Conservation (phyloP, 805 yeast genomes). For the Candida saitoana region DNA sequence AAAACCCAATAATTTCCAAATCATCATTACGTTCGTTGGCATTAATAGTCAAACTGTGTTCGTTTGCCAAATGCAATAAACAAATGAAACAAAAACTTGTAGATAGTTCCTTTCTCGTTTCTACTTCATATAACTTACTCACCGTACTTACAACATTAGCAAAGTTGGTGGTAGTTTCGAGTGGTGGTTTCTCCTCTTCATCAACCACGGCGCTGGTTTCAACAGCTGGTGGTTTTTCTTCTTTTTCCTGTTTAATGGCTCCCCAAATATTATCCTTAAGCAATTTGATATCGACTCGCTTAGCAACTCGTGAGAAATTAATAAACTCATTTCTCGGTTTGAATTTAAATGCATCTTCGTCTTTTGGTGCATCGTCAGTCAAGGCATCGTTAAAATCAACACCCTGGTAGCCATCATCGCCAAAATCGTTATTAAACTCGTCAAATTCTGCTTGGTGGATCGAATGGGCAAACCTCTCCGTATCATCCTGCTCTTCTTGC, state of each 20-base stretch:
- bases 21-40: slow-evolving; percentile 33
- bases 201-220: slow-evolving; percentile 6
- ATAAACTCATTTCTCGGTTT: slow-evolving; percentile 35
- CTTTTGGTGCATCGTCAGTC: slow-evolving; percentile 8
- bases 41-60: slow-evolving; percentile 34
- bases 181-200: slow-evolving; percentile 1
- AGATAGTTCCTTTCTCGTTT: slow-evolving; percentile 39
- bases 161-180: slow-evolving; percentile 22
- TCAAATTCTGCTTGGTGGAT: slow-evolving; percentile 40
- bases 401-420: slow-evolving; percentile 32
- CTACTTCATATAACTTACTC: slow-evolving; percentile 30
- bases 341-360: slow-evolving; percentile 11
- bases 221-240: slow-evolving; percentile 2
- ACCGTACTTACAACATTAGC: slow-evolving; percentile 32
- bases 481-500: slow-evolving; percentile 36
- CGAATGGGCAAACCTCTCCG: slow-evolving; percentile 31
- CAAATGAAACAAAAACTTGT: slow-evolving; percentile 46
- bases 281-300: slow-evolving; percentile 37
- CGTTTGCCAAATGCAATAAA: slow-evolving; percentile 42
- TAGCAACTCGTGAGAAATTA: slow-evolving; percentile 40
- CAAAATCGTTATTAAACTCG: slow-evolving; percentile 33
- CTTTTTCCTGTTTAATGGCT: slow-evolving; percentile 21
- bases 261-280: slow-evolving; percentile 41
- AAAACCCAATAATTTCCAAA: slow-evolving; percentile 27
- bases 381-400: slow-evolving; percentile 44